Conservation (phyloP, 192 early-diverging fungal genomes). For the Podila horticola region DNA sequence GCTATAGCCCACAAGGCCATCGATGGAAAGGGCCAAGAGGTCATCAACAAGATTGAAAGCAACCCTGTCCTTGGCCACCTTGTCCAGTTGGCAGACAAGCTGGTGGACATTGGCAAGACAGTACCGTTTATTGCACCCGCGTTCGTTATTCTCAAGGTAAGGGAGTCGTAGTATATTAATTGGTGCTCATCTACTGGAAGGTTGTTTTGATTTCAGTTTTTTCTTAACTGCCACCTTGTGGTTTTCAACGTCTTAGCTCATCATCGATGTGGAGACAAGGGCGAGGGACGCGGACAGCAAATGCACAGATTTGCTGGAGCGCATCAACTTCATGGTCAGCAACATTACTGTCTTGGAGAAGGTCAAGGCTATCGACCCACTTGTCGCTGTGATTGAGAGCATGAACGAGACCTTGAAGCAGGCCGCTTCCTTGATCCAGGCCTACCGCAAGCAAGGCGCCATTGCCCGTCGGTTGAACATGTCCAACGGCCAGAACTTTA, state of each 20-base stretch:
- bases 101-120: constrained; percentile 53
- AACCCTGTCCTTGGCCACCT: constrained; percentile 39
- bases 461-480: constrained; percentile 61
- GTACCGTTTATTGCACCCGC: constrained; percentile 64
- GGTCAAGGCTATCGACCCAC: constrained; percentile 41
- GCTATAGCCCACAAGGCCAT: constrained; percentile 12
- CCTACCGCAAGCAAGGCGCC: constrained; percentile 60
- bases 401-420: constrained; percentile 57
- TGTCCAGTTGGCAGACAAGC: constrained; percentile 51
- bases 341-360: constrained; percentile 59
- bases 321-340: constrained; percentile 66
- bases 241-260: constrained; percentile 22
- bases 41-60: constrained; percentile 28
- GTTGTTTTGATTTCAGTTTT: neutral
- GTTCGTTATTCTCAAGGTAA: constrained; percentile 60
- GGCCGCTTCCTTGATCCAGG: constrained; percentile 52
- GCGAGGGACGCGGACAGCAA: constrained; percentile 62
- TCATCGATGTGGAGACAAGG: constrained; percentile 60
- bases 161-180: neutral
- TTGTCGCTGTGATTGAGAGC: constrained; percentile 49
- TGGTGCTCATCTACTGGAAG: neutral
- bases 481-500: constrained; percentile 61
- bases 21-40: neutral
- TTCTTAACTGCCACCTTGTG: neutral
- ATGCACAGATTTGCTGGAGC: constrained; percentile 62